Percentiles rank a stretch among this genome's conserved stretches.
phyloP scores from a whole-genome alignment of 2,329 filamentous ascomycete genomes.

The Tolypocladium sp. region DNA sequence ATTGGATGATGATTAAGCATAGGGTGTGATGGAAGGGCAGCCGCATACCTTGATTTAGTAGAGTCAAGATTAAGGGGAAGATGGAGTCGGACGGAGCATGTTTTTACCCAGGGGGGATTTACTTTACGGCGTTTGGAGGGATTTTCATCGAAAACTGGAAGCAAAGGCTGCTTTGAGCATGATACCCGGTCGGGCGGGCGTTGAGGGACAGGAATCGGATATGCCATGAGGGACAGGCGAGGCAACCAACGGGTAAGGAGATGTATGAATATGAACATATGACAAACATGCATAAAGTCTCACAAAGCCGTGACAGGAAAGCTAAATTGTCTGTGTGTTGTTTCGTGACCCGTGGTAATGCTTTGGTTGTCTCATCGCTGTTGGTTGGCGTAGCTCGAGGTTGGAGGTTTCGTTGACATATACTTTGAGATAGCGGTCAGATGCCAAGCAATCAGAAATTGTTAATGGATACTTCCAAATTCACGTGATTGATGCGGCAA shows the following conservation, averaged over 20 bases:
- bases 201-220: not conserved
- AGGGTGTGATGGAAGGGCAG: slow-evolving; percentile 10
- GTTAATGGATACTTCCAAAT: no score
- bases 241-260: not conserved
- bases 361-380: no score
- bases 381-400: no score
- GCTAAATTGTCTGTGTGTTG: not conserved
- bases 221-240: not conserved
- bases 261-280: not conserved
- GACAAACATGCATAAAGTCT: no score
- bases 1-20: not conserved
- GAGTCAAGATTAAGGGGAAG: not conserved
- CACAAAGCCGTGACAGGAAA: not conserved
- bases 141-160: not conserved
- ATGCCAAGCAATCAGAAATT: no score
- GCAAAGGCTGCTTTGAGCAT: not conserved
- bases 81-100: no score
- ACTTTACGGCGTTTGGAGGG: not conserved
- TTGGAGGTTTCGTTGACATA: no score
- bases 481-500: no score
- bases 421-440: no score
- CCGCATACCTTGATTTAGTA: slow-evolving; percentile 8
- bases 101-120: not conserved
- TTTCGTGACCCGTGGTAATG: not conserved
- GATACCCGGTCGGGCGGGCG: not conserved